Conservation (phyloP, 306 rosid species). For the Inga oerstediana region DNA sequence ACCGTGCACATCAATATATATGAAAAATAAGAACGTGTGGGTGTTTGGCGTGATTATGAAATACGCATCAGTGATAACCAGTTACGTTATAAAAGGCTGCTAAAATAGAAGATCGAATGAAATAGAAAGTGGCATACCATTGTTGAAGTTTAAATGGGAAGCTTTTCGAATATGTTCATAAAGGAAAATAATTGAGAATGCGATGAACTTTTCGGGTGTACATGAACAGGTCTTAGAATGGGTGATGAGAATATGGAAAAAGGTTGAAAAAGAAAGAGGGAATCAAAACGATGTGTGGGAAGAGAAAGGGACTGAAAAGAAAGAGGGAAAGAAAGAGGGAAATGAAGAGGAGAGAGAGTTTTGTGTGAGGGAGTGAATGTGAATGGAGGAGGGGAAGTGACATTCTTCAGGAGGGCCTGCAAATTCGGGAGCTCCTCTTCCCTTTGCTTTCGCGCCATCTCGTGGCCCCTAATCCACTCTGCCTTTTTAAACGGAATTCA, state of each 20-base stretch:
- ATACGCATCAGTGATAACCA: neutral
- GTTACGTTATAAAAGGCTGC: neutral
- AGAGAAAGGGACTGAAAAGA: neutral
- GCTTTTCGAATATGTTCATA: slow-evolving; percentile 35
- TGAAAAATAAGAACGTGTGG: neutral
- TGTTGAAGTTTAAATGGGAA: slow-evolving; percentile 39
- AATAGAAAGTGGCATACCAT: slow-evolving; percentile 52
- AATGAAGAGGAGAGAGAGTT: slow-evolving; percentile 28
- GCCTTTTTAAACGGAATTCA: slow-evolving; percentile 23
- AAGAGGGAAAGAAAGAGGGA: slow-evolving; percentile 16
- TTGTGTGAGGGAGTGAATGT: slow-evolving; percentile 41
- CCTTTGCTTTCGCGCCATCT: slow-evolving; percentile 86
- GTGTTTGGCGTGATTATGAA: neutral
- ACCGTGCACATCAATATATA: neutral
- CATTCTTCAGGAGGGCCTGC: slow-evolving; percentile 73
- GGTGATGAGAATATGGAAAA: neutral
- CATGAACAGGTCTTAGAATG: neutral
- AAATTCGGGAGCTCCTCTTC: slow-evolving; percentile 61
- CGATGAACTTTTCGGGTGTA: slow-evolving; percentile 15
- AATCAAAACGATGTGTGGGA: slow-evolving; percentile 18
- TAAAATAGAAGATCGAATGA: neutral
- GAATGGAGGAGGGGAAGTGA: slow-evolving; percentile 59
- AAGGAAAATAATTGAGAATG: slow-evolving; percentile 24
- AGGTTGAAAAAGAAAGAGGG: slow-evolving; percentile 2
- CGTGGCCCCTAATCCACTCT: slow-evolving; percentile 56